These are phyloP conservation scores for Selenicereus undatus DNA, from an alignment of 148 eudicot species.

Conservation along the genomic window DNA sequence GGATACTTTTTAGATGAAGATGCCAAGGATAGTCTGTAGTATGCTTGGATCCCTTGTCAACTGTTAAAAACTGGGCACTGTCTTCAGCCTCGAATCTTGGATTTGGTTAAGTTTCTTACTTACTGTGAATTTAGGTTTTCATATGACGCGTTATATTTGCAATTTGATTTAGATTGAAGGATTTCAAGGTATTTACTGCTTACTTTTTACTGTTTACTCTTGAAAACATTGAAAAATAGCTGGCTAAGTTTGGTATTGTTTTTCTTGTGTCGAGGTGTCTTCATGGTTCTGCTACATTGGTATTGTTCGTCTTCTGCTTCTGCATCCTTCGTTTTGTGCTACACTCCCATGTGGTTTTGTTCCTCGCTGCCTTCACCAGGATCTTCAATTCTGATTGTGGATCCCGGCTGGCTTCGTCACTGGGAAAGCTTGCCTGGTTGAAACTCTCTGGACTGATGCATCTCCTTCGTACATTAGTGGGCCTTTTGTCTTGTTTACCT, in stretches of 20 bases:
- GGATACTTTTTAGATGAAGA: slow-evolving; percentile 20
- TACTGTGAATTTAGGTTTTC: slow-evolving; percentile 36
- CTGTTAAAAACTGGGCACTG: slow-evolving; percentile 54
- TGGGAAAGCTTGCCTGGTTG: slow-evolving; percentile 49
- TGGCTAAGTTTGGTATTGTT: slow-evolving; percentile 62
- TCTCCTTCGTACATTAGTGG: slow-evolving; percentile 40
- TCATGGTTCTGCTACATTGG: slow-evolving; percentile 76
- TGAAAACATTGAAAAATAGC: slow-evolving; percentile 23
- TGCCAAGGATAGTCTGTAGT: slow-evolving; percentile 42
- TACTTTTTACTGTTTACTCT: slow-evolving; percentile 17
- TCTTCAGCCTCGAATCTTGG: slow-evolving; percentile 51
- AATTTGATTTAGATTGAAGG: slow-evolving; percentile 23
- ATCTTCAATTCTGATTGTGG: slow-evolving; percentile 68
- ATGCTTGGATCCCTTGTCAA: slow-evolving; percentile 49
- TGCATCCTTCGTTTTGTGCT: slow-evolving; percentile 37
- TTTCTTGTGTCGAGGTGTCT: slow-evolving; percentile 91
- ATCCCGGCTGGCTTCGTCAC: slow-evolving; percentile 55
- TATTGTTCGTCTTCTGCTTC: slow-evolving; percentile 58
- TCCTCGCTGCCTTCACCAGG: slow-evolving; percentile 53
- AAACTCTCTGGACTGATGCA: slow-evolving; percentile 42
- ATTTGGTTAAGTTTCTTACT: slow-evolving; percentile 78
- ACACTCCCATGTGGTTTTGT: slow-evolving; percentile 47
- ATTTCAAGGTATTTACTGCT: slow-evolving; percentile 22
- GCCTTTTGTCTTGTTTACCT: slow-evolving; percentile 35
- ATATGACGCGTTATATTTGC: slow-evolving; percentile 29